Evolutionary conservation across 2,329 filamentous ascomycete genomes (phyloP).

Genomic region (Aureobasidium sp.): DNA sequence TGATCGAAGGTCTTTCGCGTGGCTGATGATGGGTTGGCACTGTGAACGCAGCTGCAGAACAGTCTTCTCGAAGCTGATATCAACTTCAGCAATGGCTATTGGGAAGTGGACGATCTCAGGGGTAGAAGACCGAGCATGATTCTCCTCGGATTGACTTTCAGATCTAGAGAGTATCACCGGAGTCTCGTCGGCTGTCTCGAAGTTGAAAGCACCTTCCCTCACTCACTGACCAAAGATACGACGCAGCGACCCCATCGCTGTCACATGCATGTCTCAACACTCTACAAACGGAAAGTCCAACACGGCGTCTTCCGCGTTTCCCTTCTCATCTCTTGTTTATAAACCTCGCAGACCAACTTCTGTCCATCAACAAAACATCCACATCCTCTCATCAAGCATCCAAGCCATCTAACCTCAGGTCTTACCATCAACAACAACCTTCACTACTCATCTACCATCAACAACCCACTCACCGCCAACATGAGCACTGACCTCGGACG

Average conservation of each 20-base stretch:
- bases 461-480: not conserved
- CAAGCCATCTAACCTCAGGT: not conserved
- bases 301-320: not conserved
- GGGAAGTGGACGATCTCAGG: not conserved
- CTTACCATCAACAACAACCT: slow-evolving; percentile 1
- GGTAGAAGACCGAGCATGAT: not conserved
- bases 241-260: not conserved
- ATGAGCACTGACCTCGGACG: slow-evolving; percentile 9
- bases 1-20: not conserved
- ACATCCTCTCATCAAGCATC: not conserved
- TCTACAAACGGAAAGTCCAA: slow-evolving; percentile 1
- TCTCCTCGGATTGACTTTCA: not conserved
- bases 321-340: not conserved
- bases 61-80: not conserved
- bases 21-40: not conserved
- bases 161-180: not conserved
- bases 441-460: not conserved
- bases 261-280: not conserved
- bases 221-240: not conserved
- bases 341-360: not conserved
- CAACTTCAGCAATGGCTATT: not conserved
- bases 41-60: not conserved
- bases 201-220: not conserved
- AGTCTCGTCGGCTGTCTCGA: not conserved
- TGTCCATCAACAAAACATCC: not conserved